Percentiles rank a stretch among this genome's conserved stretches.
phyloP scores from a whole-genome alignment of 1,139 yeast species.

The Yamadazyma aaseri region DNA sequence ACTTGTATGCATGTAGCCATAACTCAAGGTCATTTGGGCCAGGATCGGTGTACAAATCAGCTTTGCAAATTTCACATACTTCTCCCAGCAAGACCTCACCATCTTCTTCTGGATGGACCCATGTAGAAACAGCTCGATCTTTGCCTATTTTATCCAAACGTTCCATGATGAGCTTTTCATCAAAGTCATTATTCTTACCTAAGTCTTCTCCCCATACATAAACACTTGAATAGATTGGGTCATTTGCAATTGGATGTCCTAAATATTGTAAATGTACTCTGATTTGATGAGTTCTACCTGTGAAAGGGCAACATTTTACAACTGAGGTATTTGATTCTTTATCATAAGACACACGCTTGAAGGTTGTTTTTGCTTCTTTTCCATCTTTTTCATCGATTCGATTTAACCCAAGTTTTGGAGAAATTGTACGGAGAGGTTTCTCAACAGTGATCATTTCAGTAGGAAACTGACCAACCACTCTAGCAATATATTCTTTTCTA shows the following conservation, averaged over 20 bases:
- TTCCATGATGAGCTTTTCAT: slow-evolving; percentile 42
- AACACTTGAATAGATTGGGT: slow-evolving; percentile 74
- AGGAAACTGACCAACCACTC: slow-evolving; percentile 87
- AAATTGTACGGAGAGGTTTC: slow-evolving; percentile 66
- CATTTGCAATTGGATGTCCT: slow-evolving; percentile 92
- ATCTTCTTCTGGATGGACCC: slow-evolving; percentile 55
- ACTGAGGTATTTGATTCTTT: slow-evolving; percentile 58
- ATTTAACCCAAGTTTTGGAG: slow-evolving; percentile 79
- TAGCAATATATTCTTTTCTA: slow-evolving; percentile 78
- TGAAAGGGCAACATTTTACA: slow-evolving; percentile 78
- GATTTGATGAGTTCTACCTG: slow-evolving; percentile 95
- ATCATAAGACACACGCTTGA: slow-evolving; percentile 60
- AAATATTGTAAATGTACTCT: slow-evolving; percentile 86
- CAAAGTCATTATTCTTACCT: slow-evolving; percentile 54
- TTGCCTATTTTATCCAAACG: slow-evolving; percentile 68
- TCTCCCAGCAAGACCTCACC: slow-evolving; percentile 65
- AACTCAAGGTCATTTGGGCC: slow-evolving; percentile 80
- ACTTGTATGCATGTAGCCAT: slow-evolving; percentile 88
- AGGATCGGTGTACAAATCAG: slow-evolving; percentile 84
- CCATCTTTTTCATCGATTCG: slow-evolving; percentile 64
- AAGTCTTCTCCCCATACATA: slow-evolving; percentile 68
- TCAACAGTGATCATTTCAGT: slow-evolving; percentile 53
- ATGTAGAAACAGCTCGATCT: slow-evolving; percentile 62
- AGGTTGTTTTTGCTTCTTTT: slow-evolving; percentile 59
- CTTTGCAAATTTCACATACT: slow-evolving; percentile 63